Evolutionary conservation across 2,329 filamentous ascomycete genomes (phyloP), one percentile per base, ranked within the genome.

Genomic region (Ambrosiella cleistominuta): DNA sequence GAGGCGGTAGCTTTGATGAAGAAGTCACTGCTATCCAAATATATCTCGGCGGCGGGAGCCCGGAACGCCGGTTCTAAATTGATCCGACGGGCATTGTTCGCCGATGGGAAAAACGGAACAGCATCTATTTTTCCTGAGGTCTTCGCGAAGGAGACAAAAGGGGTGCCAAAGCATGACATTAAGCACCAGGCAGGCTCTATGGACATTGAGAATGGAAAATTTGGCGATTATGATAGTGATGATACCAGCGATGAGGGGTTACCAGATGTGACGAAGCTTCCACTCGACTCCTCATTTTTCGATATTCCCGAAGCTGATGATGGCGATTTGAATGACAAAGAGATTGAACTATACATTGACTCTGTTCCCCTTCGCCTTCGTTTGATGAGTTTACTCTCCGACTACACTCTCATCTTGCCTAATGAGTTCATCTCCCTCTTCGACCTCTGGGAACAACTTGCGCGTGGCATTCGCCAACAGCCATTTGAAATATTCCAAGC

Each of bases 61-160:
- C 73, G 74, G 60, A 72, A 74, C 62, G 65, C 72, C 54, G 70
- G 71, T 3, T 63, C 75, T 57, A 75, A 75, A 59, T 74, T 77
- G 39, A 76, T 88, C 9, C 71, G 86, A 60, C 78, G 79, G 62
- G 82, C 85, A 1, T 72, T 89, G 5, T 77, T 88, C 57, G 81
- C 84, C 0, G 81, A 85, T 63, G 85, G 82, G 1, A 72, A 71
- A 36, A 66, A 71, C n/a, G 68, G 78, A 13, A 72, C 72, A 2
- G 67, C 75, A 45, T 75, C 72, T 1, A 72, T 78, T 7, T 88
- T 81, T 64, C 73, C 72, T 2, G 81, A 87, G 64, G 71, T 90
- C 3, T 91, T 86, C 70, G 73, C 76, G 19, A 78, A 79, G 56
- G 86, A 90, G 52, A 12, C 52, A 42, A 54, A 7, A 51, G 17